Base-by-base conservation (phyloP, 192 early-diverging fungal species). In the Coemansia sp. region DNA sequence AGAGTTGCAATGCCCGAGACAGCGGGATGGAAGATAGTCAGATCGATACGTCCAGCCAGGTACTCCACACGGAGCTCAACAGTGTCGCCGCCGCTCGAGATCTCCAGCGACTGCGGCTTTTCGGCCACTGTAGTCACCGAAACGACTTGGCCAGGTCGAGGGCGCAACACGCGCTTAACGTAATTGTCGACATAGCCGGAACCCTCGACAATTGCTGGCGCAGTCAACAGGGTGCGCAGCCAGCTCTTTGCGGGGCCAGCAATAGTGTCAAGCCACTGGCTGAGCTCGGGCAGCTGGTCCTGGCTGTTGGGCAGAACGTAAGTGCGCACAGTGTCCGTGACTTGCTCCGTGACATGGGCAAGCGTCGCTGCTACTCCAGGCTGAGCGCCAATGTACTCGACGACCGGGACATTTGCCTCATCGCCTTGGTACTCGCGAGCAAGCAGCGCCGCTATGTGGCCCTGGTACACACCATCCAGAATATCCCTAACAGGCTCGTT, bases 401-500 rank as follows among this genome's bases (percentile, higher is more conserved):
- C 83, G 17, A 83, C 56, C 11, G 92, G 90, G 43, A 97, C 86
- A 19, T 41, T 52, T n/a, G 53, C 43, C 14, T 56, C 60, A 31
- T 88, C 78, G 39, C 68, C 70, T 37, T 67, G 63, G 70, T 94
- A 91, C 77, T 88, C 84, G 35, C 79, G 78, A 46, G 80, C 69
- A 73, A 90, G 82, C 54, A 95, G 77, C 35, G 81, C 79, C 2
- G 76, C 82, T 53, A 95, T 87, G 50, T 94, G 90, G 43, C 82
- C 84, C 18, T 83, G 58, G 69, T 93, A 90, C 25, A 95, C 88
- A 34, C 84, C 80, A 50, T 86, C 90, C 21, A 97, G 76, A 56
- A 95, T 92, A 15, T 88, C 90, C 55, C 85, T 88, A 40, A 92
- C 90, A 6, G 92, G 92, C 62, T 92, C 86, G 63, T 93, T 81